phyloP scores from a whole-genome alignment of 768 basidiomycete species.

The Tulasnella sp. region DNA sequence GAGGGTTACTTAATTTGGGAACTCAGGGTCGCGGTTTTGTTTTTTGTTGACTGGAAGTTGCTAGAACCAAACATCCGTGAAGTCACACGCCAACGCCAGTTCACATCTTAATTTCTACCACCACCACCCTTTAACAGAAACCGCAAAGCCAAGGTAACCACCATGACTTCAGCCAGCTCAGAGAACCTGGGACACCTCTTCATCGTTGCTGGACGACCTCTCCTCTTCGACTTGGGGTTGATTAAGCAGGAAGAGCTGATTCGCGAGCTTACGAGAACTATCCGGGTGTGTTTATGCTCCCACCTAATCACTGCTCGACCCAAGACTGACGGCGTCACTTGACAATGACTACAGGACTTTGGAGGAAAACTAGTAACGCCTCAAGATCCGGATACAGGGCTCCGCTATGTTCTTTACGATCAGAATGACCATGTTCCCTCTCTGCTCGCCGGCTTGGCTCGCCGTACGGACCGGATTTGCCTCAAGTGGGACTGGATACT shows the following conservation, averaged over 20 bases:
- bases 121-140: not conserved
- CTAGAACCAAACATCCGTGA: conserved; percentile 12
- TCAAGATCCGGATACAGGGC: not conserved
- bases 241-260: conserved; percentile 5
- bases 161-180: not conserved
- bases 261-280: not conserved
- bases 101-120: conserved; percentile 6
- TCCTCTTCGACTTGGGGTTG: conserved; percentile 11
- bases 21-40: not conserved
- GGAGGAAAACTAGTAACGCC: conserved; percentile 1
- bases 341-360: not conserved
- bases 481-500: conserved; percentile 28
- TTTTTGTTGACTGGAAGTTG: not conserved
- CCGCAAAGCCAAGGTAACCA: not conserved
- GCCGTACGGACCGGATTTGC: conserved; percentile 7
- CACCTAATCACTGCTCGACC: not conserved
- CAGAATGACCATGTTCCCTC: conserved; percentile 6
- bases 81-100: conserved; percentile 13
- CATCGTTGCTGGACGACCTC: not conserved
- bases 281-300: not conserved
- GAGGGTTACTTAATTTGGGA: not conserved
- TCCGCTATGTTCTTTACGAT: conserved; percentile 7
- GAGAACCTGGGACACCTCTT: not conserved
- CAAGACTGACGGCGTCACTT: not conserved
- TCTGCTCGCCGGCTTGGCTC: not conserved